Evolutionary conservation across 2,329 filamentous ascomycete species (phyloP), one percentile per base, ranked within the genome.

Genomic region (Albifimbria verrucaria): DNA sequence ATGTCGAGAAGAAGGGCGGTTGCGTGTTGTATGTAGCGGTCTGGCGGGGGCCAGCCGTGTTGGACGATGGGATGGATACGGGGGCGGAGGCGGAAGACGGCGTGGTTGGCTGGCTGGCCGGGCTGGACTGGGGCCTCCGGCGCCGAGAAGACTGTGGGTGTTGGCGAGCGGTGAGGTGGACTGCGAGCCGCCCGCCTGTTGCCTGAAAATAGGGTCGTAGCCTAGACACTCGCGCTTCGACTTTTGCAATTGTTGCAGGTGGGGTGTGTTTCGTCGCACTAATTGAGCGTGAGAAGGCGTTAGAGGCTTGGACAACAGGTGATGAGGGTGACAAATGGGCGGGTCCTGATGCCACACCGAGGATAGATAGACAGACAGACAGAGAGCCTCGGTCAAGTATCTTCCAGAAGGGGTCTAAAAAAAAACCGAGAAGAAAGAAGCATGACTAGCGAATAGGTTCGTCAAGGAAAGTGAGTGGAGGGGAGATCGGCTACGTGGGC

Each of bases 221-320:
- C 90, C 90, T 48, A 92, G 69, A 66, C 90, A 94, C 64, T 93
- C 89, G 65, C 90, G 89, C 74, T 93, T 94, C 61, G 88, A 92
- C 71, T 94, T 94, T 67, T 88, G 75, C 90, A 94, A 68, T 94
- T 91, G 74, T 91, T 87, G 78, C 94, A 99, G 55, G 88, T 86
- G 21, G 94, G 94, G 72, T 96, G 92, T 56, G 85, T 86, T 79
- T 99, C 94, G 82, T 97, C 94, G 76, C 94, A 99, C 94, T 97
- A 32, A 70, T 61, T 62, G 55, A 57, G 55, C 61, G 55, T 59
- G 17, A 41, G 26, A 24, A 24, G 28, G 28, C 25, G 20, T 44
- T 21, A 22, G 17, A 22, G 15, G 28, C 32, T 25, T 42, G 48
- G 25, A 24, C 4, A 41, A 20, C 18, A 28, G 26, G 46, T 15